Evolutionary conservation across 345 rosid species (phyloP), one percentile per base, ranked within the genome.

Genomic region (Hibiscus syriacus): DNA sequence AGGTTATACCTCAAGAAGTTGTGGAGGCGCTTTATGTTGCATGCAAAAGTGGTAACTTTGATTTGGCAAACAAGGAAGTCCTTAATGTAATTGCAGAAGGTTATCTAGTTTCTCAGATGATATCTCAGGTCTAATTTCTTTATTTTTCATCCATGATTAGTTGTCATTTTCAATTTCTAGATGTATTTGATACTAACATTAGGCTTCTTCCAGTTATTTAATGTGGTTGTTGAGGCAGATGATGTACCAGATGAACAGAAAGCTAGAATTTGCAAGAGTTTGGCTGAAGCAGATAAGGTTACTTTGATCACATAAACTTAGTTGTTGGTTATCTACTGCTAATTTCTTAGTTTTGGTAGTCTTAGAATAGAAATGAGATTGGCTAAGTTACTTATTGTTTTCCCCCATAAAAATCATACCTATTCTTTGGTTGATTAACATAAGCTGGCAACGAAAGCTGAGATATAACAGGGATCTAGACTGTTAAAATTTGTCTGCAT

Each of bases 21-120:
- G 87, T 86, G 29, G 74, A 67, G 46, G 78, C 83, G 59, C 79
- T 90, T 79, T 82, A 85, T 72, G 65, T 69, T 39, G 84, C 90
- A 50, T 95, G 99, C 84, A 88, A 77, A 80, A 88, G 86, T 50
- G 90, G 96, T 12, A 84, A 95, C 75, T 92, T 95, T 67, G 99
- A 95, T 81, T 63, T 80, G 81, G 97, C 93, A 16, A 85, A 88
- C 80, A 88, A 85, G 78, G 96, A 88, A 82, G 99, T 90, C 68
- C 84, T 81, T 76, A 73, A 82, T 68, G 71, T 88, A 57, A 88
- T 88, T 60, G 92, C 90, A 25, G 98, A 92, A 73, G 99, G 98
- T 39, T 90, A 85, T 82, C 97, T 97, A 14, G 96, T 84, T 55
- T 85, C 97, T 71, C 93, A 92, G 80, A 77, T 92, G 85, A 85